A percentile compares a stretch with the other conserved stretches of the same genome.
Evolutionary conservation across 1,284 basidiomycete species (phyloP).

Genomic region (Rhodofomes roseus): DNA sequence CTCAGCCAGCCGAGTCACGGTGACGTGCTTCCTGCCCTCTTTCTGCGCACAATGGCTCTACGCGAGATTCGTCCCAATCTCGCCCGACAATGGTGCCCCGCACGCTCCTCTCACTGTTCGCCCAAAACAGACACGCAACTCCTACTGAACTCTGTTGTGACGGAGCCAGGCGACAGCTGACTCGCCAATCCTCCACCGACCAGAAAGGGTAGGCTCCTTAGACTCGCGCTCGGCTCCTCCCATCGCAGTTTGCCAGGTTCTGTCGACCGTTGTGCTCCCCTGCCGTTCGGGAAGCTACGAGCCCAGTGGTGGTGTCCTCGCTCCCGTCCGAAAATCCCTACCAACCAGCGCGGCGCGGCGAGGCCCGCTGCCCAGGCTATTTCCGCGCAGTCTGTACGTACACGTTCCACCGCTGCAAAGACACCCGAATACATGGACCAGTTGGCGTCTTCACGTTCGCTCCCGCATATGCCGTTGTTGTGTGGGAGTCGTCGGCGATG

Average conservation of each 20-base stretch:
- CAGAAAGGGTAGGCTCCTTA: background rate
- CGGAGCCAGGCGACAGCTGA: background rate
- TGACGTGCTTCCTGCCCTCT: background rate
- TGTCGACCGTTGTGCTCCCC: background rate
- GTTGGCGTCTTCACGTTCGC: background rate
- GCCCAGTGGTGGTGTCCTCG: background rate
- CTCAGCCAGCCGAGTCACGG: background rate
- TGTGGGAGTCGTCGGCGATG: background rate
- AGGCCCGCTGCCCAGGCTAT: background rate
- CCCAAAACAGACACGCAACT: background rate
- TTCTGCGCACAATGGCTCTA: background rate
- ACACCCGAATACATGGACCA: background rate
- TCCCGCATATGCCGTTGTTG: background rate
- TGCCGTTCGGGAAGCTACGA: background rate
- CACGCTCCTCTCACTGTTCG: background rate
- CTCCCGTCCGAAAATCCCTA: background rate
- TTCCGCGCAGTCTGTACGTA: background rate
- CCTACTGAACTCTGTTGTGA: background rate
- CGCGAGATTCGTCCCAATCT: constrained; percentile 1
- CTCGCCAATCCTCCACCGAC: background rate
- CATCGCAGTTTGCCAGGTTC: background rate
- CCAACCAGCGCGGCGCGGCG: background rate
- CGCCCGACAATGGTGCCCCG: background rate
- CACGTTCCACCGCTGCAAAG: background rate
- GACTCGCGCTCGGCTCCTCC: background rate